Percentiles rank a stretch among this genome's conserved stretches.
These are phyloP conservation scores for Penstemon eatonii DNA, from an alignment of 257 asterid genomes.

Conservation along the genomic window DNA sequence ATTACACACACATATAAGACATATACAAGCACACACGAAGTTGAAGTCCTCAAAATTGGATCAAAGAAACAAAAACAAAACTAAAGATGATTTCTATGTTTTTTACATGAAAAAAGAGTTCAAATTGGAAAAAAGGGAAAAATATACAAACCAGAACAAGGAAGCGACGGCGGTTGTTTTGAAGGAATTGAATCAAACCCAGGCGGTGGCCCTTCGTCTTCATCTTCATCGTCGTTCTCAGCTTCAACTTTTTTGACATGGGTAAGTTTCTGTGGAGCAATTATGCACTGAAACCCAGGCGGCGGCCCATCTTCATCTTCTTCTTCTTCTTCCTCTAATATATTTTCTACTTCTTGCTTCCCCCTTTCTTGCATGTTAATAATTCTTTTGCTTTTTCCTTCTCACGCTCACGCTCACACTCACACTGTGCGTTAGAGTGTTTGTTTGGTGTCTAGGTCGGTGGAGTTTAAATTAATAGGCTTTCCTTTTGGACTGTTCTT, in stretches of 20 bases:
- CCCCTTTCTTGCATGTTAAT: conserved; percentile 20
- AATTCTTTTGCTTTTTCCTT: not conserved
- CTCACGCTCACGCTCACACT: no score
- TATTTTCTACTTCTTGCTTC: not conserved
- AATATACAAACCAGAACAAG: conserved; percentile 34
- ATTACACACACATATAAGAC: not conserved
- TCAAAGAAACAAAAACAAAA: not conserved
- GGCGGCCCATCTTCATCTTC: conserved; percentile 86
- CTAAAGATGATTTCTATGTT: not conserved
- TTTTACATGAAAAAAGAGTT: not conserved
- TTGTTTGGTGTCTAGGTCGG: not conserved
- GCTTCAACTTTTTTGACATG: conserved; percentile 21
- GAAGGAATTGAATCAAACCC: conserved; percentile 57
- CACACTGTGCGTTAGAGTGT: not conserved
- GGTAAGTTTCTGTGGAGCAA: conserved; percentile 26
- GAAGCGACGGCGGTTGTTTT: conserved; percentile 25
- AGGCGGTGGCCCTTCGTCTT: conserved; percentile 79
- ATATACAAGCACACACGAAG: conserved; percentile 1
- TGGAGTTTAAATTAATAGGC: not conserved
- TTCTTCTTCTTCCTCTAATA: conserved; percentile 38
- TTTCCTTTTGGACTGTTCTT: not conserved
- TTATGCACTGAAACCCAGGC: conserved; percentile 65
- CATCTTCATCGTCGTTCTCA: conserved; percentile 44
- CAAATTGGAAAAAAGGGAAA: not conserved
- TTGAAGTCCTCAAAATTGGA: not conserved